Conservation (phyloP, 371 early-diverging fungal species). For the Amoeboaphelidium protococcarum region DNA sequence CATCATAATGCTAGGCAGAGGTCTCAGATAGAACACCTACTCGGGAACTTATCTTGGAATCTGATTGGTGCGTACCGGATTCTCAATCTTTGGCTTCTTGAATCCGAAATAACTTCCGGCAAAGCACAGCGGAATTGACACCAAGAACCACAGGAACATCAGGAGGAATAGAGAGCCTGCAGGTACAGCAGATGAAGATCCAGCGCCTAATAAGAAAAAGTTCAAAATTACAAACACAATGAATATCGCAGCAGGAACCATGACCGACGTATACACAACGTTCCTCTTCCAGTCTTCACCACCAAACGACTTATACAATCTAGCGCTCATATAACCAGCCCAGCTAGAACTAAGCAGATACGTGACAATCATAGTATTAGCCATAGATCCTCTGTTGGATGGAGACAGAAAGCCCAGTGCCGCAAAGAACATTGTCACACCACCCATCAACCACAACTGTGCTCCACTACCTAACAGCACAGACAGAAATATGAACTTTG, state of each 20-base stretch:
- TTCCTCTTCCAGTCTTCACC: constrained; percentile 65
- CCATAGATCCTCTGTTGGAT: constrained; percentile 70
- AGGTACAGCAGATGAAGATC: constrained; percentile 79
- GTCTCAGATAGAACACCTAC: constrained; percentile 40
- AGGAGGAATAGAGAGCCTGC: constrained; percentile 64
- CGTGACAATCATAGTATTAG: constrained; percentile 61
- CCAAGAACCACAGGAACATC: constrained; percentile 55
- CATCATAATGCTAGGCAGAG: constrained; percentile 41
- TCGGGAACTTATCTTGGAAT: constrained; percentile 67
- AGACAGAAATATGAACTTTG: constrained; percentile 40
- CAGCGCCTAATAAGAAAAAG: constrained; percentile 53
- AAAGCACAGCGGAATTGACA: constrained; percentile 62
- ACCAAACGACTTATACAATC: constrained; percentile 74
- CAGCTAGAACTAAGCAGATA: constrained; percentile 61
- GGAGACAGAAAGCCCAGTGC: constrained; percentile 88
- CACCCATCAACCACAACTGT: constrained; percentile 63
- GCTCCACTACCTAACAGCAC: constrained; percentile 71
- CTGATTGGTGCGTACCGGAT: constrained; percentile 68
- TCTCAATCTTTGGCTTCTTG: constrained; percentile 42
- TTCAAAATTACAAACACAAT: constrained; percentile 46
- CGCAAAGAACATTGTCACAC: constrained; percentile 47
- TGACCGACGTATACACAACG: constrained; percentile 45
- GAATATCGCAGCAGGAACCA: constrained; percentile 55
- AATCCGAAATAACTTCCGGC: constrained; percentile 81
- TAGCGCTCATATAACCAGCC: constrained; percentile 63